Percentiles rank a stretch among this genome's conserved stretches.
Evolutionary conservation across 768 basidiomycete species (phyloP).

Genomic region (Lyophyllum decastes): DNA sequence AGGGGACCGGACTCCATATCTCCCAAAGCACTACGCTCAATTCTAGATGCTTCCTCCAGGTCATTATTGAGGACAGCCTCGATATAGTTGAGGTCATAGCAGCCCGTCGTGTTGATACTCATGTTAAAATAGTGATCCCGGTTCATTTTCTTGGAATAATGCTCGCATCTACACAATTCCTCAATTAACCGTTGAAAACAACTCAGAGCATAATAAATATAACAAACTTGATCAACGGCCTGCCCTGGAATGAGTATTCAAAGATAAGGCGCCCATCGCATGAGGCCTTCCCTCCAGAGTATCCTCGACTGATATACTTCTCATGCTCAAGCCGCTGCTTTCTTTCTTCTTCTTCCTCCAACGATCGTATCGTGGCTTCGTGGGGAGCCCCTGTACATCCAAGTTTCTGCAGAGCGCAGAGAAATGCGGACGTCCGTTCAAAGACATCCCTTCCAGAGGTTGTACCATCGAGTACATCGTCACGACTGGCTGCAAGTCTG

Average conservation of each 20-base stretch:
- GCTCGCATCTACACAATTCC: not conserved
- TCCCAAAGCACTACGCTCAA: conserved; percentile 2
- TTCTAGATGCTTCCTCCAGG: conserved; percentile 5
- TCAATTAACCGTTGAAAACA: not conserved
- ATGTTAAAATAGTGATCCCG: not conserved
- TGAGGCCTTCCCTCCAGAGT: not conserved
- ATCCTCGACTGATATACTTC: not conserved
- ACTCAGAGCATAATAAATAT: not conserved
- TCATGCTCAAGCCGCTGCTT: not conserved
- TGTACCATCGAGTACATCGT: not conserved
- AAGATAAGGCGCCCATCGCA: not conserved
- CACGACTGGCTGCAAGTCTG: not conserved
- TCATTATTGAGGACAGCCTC: conserved; percentile 11
- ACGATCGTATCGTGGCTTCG: not conserved
- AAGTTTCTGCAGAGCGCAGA: not conserved
- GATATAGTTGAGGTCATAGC: conserved; percentile 6
- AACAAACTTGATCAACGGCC: not conserved
- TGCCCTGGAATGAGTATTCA: not conserved
- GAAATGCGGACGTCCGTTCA: not conserved
- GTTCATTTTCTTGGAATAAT: not conserved
- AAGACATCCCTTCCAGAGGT: not conserved
- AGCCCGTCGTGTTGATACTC: not conserved
- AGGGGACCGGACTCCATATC: conserved; percentile 8
- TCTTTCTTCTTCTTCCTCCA: not conserved
- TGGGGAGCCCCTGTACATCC: not conserved